phyloP scores from a whole-genome alignment of 2,329 filamentous ascomycete genomes.

The Botrytis hyacinthi region DNA sequence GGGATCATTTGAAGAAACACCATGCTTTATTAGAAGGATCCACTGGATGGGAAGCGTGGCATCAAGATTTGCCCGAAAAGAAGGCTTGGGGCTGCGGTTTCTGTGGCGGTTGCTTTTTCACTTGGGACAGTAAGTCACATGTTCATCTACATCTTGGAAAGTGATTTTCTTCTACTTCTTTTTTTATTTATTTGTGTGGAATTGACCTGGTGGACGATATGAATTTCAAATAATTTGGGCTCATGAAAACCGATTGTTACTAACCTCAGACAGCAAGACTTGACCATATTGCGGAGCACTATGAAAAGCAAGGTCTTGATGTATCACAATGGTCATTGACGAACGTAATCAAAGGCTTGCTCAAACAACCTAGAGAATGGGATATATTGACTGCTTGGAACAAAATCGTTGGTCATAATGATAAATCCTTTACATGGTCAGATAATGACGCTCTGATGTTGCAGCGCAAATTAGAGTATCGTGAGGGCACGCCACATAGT shows the following conservation, averaged over 20 bases:
- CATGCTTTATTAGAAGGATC: constrained; percentile 25
- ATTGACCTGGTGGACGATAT: not conserved
- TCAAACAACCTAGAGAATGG: constrained; percentile 28
- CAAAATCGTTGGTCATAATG: constrained; percentile 19
- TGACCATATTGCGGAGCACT: constrained; percentile 32
- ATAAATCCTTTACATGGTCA: constrained; percentile 25
- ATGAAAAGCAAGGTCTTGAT: constrained; percentile 26
- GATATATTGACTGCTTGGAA: constrained; percentile 28
- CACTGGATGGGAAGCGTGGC: constrained; percentile 27
- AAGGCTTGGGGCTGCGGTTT: constrained; percentile 34
- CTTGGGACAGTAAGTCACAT: constrained; percentile 30
- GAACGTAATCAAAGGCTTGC: constrained; percentile 30
- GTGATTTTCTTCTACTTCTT: not conserved
- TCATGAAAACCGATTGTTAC: not conserved
- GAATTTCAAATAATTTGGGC: not conserved
- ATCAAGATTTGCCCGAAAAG: constrained; percentile 25
- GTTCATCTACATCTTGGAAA: not conserved
- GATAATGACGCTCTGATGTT: constrained; percentile 23
- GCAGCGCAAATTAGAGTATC: constrained; percentile 28
- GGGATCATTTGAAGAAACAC: constrained; percentile 29
- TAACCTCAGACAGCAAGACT: constrained; percentile 25
- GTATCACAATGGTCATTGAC: constrained; percentile 26
- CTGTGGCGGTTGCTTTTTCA: constrained; percentile 27
- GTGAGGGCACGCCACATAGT: constrained; percentile 23
- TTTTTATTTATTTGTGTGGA: not conserved